These are phyloP conservation scores for Incumbomyces delicatus DNA, from an alignment of 2,329 filamentous ascomycete species.

Conservation along the genomic window DNA sequence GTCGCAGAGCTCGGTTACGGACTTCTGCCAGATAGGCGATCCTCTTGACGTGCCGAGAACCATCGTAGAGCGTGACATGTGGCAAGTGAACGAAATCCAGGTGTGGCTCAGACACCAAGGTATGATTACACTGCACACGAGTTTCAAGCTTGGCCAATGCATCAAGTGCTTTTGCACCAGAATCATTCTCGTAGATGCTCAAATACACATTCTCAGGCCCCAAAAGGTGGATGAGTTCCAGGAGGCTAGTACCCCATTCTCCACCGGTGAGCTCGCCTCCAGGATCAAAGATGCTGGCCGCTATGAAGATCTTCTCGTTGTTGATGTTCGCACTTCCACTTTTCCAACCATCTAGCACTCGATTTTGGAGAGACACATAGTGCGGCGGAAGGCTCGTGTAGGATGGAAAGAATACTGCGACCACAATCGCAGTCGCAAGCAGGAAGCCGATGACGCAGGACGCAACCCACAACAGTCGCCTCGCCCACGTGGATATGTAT, in stretches of 20 bases:
- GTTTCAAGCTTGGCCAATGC: constrained; percentile 47
- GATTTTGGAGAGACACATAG: constrained; percentile 34
- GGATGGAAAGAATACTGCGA: constrained; percentile 44
- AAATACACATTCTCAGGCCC: constrained; percentile 60
- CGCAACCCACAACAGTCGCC: constrained; percentile 1
- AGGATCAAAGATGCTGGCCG: constrained; percentile 59
- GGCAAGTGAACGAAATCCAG: constrained; percentile 49
- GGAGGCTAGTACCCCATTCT: constrained; percentile 52
- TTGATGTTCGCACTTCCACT: constrained; percentile 41
- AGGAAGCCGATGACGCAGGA: constrained; percentile 16
- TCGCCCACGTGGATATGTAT: not conserved
- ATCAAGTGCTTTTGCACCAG: constrained; percentile 45
- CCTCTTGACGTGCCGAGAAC: constrained; percentile 56
- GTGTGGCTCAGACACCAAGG: constrained; percentile 51
- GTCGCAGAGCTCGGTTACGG: constrained; percentile 58
- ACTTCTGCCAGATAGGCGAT: constrained; percentile 64
- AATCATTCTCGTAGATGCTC: constrained; percentile 65
- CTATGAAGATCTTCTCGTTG: constrained; percentile 63
- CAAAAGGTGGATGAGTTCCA: constrained; percentile 54
- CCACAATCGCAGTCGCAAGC: constrained; percentile 31
- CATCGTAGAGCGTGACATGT: constrained; percentile 52
- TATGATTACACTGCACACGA: constrained; percentile 40
- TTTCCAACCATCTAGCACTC: constrained; percentile 23
- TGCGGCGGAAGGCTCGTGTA: constrained; percentile 47
- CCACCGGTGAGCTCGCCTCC: constrained; percentile 52